These are phyloP conservation scores for Aspergillus calidoustus DNA, from an alignment of 2,329 filamentous ascomycete species.

Conservation along the genomic window DNA sequence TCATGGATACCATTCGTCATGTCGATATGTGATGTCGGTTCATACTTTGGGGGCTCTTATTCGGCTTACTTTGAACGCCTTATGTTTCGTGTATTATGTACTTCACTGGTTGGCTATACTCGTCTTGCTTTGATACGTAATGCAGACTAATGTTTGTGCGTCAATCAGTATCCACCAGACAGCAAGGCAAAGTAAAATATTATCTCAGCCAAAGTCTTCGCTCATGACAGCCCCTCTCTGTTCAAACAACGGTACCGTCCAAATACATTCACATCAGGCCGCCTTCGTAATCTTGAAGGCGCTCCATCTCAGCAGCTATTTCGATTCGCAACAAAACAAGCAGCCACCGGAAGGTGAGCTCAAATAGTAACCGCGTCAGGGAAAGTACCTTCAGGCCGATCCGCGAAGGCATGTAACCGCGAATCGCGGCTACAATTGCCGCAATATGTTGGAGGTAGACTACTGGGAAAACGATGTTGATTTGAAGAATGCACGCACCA, in stretches of 20 bases:
- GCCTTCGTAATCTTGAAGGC: neutral
- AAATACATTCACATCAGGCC: neutral
- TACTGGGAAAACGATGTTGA: constrained; percentile 4
- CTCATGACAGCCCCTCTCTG: neutral
- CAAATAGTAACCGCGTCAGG: neutral
- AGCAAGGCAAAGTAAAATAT: neutral
- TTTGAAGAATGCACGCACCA: constrained; percentile 9
- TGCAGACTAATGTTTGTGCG: neutral
- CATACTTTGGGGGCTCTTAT: neutral
- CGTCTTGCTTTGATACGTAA: neutral
- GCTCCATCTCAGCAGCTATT: constrained; percentile 1
- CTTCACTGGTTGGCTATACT: neutral
- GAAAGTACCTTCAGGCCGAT: neutral
- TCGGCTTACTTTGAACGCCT: neutral
- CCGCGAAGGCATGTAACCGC: neutral
- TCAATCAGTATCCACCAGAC: neutral
- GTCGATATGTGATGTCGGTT: neutral
- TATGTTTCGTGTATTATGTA: neutral
- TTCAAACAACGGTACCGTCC: neutral
- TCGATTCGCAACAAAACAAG: constrained; percentile 1
- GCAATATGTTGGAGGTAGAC: neutral
- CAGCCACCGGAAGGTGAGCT: neutral
- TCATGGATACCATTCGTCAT: neutral
- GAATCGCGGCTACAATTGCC: neutral
- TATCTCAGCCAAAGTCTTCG: neutral